Evolutionary conservation across 2,329 filamentous ascomycete species (phyloP), one percentile per base, ranked within the genome.

Genomic region (Ascochyta fabae): DNA sequence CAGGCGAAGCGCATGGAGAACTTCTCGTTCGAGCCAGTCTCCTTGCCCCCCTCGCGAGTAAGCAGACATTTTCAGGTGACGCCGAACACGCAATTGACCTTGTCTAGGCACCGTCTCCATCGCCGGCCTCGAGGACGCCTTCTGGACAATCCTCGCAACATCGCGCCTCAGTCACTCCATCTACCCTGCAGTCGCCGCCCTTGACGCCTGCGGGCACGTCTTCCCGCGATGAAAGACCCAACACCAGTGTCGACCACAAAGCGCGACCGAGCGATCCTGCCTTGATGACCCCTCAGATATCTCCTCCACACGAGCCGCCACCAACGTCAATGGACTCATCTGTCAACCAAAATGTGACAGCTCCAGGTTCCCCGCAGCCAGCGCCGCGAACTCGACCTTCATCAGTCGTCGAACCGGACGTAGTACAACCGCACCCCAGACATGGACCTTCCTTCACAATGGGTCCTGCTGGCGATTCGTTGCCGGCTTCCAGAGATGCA

Each of bases 21-120:
- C 72, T 96, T 92, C 77, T 88, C 89, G 39, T 98, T 93, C 70
- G 93, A 97, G 73, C 89, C 94, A 31, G 88, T 96, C 61, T 98
- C 95, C 33, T 82, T 98, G 48, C 94, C 95, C 34, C 83, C 86
- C 29, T 94, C 91, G 41, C 85, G 91, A 78, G 91, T 94, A 86
- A 77, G 89, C 84, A 64, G 47, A 19, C 61, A 22, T 29, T 38
- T 26, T 23, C 38, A 33, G 36, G 50, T 46, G 29, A 34, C 40
- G 39, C 35, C 55, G 41, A 40, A 38, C 48, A 50, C 34, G 42
- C 33, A 52, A 64, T 72, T 71, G 62, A 72, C 56, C 70, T 54
- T 59, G 31, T 44, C 44, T 60, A 80, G 78, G 78, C 79, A 27
- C 75, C 77, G 23, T 88, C 86, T 47, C 77, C 77, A 43, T 70